Base-by-base conservation (phyloP, 2,329 filamentous ascomycete species). In the Periconia digitata region DNA sequence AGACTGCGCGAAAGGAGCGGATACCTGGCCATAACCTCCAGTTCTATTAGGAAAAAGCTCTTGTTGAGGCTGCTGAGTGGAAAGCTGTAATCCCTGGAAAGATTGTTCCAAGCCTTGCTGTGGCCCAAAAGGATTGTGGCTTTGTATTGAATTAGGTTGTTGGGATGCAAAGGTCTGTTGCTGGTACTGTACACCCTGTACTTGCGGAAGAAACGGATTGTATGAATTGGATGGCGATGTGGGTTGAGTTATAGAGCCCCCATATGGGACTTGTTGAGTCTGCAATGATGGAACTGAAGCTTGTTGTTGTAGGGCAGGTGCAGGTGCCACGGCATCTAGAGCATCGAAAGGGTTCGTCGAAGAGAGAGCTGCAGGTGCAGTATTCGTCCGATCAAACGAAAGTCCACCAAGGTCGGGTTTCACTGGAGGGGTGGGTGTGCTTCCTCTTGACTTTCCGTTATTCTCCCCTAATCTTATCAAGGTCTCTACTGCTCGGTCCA, bases 401-500 rank as follows among this genome's bases (percentile, higher is more conserved):
- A 79, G 59, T 3, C 76, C 76, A 50, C 74, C 77, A n/a, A 64
- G 43, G 7, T 80, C 77, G 35, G 77, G 75, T 47, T 78, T 76
- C 6, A 75, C 74, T n/a, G 74, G 70, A 56, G 72, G 72, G 44
- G 70, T 66, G 21, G 70, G 66, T 47, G 78, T 78, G 50, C 72
- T 74, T 24, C 84, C 85, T 64, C 64, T 61, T 10, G 66, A 68
- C 16, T 47, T 62, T 16, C 43, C 59, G 38, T 62, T 65, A 50
- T 69, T 65, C 48, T 95, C 91, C 21, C 92, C 92, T 34, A 96
- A 74, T 57, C 90, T 83, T 47, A 94, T 84, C 62, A 99, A 73
- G 16, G 90, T 84, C 70, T 97, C 92, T 38, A 97, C 84, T 0
- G 92, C 85, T 69, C 84, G 87, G 59, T 96, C 90, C 49, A 99